phyloP scores from a whole-genome alignment of 768 basidiomycete genomes.

The Psilocybe cubensis region DNA sequence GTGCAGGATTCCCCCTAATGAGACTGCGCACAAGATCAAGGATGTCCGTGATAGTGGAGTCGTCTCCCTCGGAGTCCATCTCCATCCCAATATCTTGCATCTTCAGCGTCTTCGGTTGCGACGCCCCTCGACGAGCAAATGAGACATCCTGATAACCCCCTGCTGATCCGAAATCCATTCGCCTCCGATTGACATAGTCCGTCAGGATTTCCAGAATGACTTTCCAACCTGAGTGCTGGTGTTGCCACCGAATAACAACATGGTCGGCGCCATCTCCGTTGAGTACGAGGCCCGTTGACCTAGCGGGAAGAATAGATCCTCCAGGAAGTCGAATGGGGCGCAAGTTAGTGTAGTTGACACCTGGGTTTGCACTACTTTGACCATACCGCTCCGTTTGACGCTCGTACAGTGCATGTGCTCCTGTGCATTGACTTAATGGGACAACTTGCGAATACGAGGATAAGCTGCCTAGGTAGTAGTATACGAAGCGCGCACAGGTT shows the following conservation, averaged over 20 bases:
- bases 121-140: constrained; percentile 48
- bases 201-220: constrained; percentile 80
- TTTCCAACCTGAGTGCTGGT: constrained; percentile 86
- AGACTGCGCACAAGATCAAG: constrained; percentile 82
- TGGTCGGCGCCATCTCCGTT: constrained; percentile 73
- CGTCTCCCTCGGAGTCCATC: constrained; percentile 60
- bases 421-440: constrained; percentile 61
- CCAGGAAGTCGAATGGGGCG: constrained; percentile 77
- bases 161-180: constrained; percentile 44
- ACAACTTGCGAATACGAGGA: constrained; percentile 78
- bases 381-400: constrained; percentile 64
- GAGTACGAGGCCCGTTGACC: constrained; percentile 70
- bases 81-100: constrained; percentile 79
- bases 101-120: constrained; percentile 45
- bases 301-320: constrained; percentile 68
- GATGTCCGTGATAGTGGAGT: constrained; percentile 67
- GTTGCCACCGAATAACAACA: constrained; percentile 78
- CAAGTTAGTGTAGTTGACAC: constrained; percentile 65
- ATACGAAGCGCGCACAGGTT: constrained; percentile 71
- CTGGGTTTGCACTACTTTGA: constrained; percentile 46
- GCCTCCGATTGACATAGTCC: constrained; percentile 69
- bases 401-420: constrained; percentile 75
- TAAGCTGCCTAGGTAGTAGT: constrained; percentile 74
- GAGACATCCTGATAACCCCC: constrained; percentile 55
- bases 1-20: constrained; percentile 67